These are phyloP conservation scores for Paramecium sexaurelia DNA, from an alignment of 73 alveolate species.

Conservation along the genomic window DNA sequence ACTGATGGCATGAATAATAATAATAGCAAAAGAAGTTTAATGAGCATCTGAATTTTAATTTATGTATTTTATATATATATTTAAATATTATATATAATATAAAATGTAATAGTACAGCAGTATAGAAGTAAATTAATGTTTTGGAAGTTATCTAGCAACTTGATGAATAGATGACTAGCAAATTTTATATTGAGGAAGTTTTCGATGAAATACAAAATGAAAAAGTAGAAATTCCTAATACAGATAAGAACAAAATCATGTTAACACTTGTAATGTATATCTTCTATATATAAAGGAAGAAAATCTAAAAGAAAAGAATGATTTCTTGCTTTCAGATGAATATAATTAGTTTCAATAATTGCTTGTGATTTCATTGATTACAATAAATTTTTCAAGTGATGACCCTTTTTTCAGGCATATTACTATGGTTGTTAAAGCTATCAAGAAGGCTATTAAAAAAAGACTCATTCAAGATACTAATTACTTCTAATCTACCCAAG, in stretches of 20 bases:
- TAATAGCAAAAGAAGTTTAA: neutral
- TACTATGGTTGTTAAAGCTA: neutral
- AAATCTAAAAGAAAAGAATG: neutral
- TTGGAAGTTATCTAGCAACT: neutral
- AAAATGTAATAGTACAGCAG: neutral
- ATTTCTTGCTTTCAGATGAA: neutral
- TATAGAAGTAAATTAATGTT: neutral
- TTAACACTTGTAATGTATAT: neutral
- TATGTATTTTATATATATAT: neutral
- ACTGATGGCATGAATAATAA: neutral
- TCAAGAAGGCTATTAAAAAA: neutral
- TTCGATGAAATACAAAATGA: neutral
- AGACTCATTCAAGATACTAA: neutral
- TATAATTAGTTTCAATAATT: neutral
- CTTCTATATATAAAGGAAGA: neutral
- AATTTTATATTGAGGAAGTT: neutral
- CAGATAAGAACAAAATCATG: neutral
- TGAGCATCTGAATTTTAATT: neutral
- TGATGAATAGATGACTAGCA: neutral
- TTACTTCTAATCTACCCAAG: neutral
- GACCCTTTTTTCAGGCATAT: conserved; percentile 27
- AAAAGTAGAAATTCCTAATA: neutral
- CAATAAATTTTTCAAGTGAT: neutral
- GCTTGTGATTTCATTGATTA: neutral
- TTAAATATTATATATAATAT: neutral